These are phyloP conservation scores for Microsporum audouinii DNA, from an alignment of 2,329 filamentous ascomycete genomes.

Conservation along the genomic window DNA sequence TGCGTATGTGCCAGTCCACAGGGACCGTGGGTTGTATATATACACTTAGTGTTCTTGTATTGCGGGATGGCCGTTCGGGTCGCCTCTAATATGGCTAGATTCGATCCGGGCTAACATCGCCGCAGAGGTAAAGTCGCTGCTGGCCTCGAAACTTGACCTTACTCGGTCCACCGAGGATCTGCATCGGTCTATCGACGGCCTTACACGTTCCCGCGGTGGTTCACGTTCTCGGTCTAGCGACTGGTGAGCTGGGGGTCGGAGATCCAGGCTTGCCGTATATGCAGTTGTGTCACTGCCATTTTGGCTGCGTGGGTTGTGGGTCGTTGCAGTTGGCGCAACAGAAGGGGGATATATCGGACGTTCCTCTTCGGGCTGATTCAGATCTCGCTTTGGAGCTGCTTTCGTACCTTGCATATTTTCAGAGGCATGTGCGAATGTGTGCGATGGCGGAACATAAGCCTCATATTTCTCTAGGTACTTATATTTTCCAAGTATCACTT, in stretches of 20 bases:
- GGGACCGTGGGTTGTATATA: conserved; percentile 20
- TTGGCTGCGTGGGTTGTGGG: conserved; percentile 70
- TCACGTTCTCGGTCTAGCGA: conserved; percentile 45
- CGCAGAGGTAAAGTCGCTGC: conserved; percentile 82
- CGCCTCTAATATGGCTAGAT: conserved; percentile 47
- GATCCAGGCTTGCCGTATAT: conserved; percentile 51
- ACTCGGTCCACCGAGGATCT: conserved; percentile 78
- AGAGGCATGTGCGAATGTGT: conserved; percentile 23
- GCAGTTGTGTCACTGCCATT: conserved; percentile 92
- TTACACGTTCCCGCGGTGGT: conserved; percentile 54
- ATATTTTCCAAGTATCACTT: conserved; percentile 73
- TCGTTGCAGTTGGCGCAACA: conserved; percentile 62
- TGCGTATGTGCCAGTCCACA: conserved; percentile 25
- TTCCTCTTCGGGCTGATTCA: conserved; percentile 70
- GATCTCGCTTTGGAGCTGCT: conserved; percentile 45
- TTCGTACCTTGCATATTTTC: conserved; percentile 38
- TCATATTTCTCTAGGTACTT: conserved; percentile 54
- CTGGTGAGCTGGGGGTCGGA: conserved; percentile 40
- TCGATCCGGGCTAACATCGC: conserved; percentile 58
- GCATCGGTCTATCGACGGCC: conserved; percentile 81
- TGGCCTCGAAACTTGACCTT: conserved; percentile 72
- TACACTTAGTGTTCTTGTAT: conserved; percentile 12
- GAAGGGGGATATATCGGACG: conserved; percentile 90
- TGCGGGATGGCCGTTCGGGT: conserved; percentile 4
- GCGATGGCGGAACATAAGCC: conserved; percentile 40